These are phyloP conservation scores for Termitomyces sp. DNA, from an alignment of 1,284 basidiomycete species.

Conservation along the genomic window DNA sequence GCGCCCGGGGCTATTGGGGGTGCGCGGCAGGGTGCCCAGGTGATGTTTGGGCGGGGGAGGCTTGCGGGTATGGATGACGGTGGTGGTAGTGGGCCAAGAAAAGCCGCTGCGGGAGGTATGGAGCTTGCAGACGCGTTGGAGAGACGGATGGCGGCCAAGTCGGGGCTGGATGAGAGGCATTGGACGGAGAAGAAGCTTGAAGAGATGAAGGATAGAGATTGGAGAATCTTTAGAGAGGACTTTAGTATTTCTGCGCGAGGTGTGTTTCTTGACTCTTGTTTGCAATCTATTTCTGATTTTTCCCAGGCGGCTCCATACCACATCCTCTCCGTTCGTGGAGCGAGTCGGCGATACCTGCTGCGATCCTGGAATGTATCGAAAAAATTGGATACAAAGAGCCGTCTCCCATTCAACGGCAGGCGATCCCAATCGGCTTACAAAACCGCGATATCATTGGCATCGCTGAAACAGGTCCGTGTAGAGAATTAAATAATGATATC, in stretches of 20 bases:
- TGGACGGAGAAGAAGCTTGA: conserved; percentile 94
- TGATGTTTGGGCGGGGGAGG: conserved; percentile 82
- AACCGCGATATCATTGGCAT: conserved; percentile 97
- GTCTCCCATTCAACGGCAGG: conserved; percentile 94
- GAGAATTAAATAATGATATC: background rate
- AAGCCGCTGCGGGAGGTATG: conserved; percentile 24
- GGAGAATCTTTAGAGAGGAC: conserved; percentile 98
- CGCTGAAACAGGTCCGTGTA: conserved; percentile 85
- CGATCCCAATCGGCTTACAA: conserved; percentile 95
- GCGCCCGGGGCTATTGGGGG: conserved; percentile 58
- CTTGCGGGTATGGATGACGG: conserved; percentile 85
- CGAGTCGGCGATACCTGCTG: conserved; percentile 79
- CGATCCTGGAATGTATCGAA: conserved; percentile 82
- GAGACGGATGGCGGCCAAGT: conserved; percentile 74
- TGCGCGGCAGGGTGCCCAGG: conserved; percentile 72
- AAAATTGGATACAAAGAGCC: conserved; percentile 95
- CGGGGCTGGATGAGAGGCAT: conserved; percentile 86
- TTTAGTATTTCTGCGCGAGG: conserved; percentile 93
- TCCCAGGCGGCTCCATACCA: conserved; percentile 84
- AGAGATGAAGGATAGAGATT: conserved; percentile 98
- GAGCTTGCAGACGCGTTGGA: conserved; percentile 76
- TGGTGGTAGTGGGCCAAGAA: conserved; percentile 37
- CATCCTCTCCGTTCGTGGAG: conserved; percentile 89
- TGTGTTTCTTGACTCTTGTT: conserved; percentile 22
- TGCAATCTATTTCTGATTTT: background rate